Conservation (phyloP, 148 eudicot genomes). For the Agrostemma githago region DNA sequence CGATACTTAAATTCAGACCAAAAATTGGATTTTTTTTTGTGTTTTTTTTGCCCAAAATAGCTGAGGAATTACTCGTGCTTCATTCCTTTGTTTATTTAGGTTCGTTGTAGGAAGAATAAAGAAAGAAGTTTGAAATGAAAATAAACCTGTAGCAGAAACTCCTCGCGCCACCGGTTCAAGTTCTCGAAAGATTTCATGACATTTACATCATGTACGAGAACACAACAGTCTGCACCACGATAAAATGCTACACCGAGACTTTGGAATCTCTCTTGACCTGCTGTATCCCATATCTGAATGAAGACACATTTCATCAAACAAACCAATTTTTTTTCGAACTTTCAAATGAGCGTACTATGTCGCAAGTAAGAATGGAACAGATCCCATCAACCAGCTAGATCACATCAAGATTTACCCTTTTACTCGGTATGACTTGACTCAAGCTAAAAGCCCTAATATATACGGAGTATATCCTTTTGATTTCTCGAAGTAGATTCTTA, state of each 20-base stretch:
- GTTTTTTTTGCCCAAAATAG: too few species aligned
- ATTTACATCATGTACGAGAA: conserved; percentile 74
- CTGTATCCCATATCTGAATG: conserved; percentile 84
- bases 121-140: too few species aligned
- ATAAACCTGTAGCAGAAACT: conserved; percentile 80
- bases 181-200: conserved; percentile 73
- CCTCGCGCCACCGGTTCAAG: conserved; percentile 70
- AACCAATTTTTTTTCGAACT: not conserved
- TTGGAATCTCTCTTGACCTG: conserved; percentile 87
- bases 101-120: too few species aligned
- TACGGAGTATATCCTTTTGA: not conserved
- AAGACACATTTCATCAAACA: conserved; percentile 9
- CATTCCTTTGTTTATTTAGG: too few species aligned
- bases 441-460: not conserved
- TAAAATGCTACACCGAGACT: conserved; percentile 85
- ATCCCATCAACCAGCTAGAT: too few species aligned
- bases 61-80: too few species aligned
- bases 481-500: not conserved
- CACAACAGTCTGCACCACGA: conserved; percentile 85
- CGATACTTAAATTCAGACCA: too few species aligned
- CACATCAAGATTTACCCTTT: not conserved
- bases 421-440: not conserved
- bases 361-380: too few species aligned
- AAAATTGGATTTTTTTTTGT: too few species aligned
- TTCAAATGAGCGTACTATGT: too few species aligned